A percentile compares a stretch with the other conserved stretches of the same genome.
Conservation (phyloP, 2,329 filamentous ascomycete species). For the Myotisia sp. region DNA sequence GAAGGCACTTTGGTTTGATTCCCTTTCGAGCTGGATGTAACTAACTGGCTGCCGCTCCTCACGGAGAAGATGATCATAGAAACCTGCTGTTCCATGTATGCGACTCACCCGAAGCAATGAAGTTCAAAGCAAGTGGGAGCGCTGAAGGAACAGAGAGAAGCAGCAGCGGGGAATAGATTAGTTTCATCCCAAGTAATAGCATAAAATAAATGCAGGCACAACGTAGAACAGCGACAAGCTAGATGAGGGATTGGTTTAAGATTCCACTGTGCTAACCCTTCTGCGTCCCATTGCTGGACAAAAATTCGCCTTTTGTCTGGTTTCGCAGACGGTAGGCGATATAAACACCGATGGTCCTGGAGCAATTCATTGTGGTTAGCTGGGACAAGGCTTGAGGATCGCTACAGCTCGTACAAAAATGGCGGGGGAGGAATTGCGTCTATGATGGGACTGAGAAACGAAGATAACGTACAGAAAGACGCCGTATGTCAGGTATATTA, state of each 20-base stretch:
- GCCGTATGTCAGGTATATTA: conserved; percentile 68
- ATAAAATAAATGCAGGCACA: neutral
- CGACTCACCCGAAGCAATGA: conserved; percentile 82
- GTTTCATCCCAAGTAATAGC: conserved; percentile 2
- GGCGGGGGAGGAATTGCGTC: neutral
- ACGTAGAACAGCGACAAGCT: neutral
- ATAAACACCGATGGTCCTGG: conserved; percentile 48
- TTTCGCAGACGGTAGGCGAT: conserved; percentile 43
- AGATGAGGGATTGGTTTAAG: neutral
- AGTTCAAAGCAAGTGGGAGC: conserved; percentile 69
- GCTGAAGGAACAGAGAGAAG: conserved; percentile 35
- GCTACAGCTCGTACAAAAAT: neutral
- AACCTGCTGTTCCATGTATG: conserved; percentile 24
- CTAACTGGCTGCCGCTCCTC: conserved; percentile 50
- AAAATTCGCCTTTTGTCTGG: conserved; percentile 56
- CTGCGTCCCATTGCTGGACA: conserved; percentile 67
- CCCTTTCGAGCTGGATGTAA: too few species aligned
- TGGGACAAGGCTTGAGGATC: neutral
- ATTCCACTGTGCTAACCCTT: conserved; percentile 47
- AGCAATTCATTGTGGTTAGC: conserved; percentile 7
- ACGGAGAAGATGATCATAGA: conserved; percentile 8
- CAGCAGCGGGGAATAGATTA: too few species aligned
- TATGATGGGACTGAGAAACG: conserved; percentile 4
- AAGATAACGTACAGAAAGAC: conserved; percentile 51
- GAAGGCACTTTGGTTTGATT: too few species aligned